These are phyloP conservation scores for Anisodus acutangulus DNA, from an alignment of 257 asterid species.

Conservation along the genomic window DNA sequence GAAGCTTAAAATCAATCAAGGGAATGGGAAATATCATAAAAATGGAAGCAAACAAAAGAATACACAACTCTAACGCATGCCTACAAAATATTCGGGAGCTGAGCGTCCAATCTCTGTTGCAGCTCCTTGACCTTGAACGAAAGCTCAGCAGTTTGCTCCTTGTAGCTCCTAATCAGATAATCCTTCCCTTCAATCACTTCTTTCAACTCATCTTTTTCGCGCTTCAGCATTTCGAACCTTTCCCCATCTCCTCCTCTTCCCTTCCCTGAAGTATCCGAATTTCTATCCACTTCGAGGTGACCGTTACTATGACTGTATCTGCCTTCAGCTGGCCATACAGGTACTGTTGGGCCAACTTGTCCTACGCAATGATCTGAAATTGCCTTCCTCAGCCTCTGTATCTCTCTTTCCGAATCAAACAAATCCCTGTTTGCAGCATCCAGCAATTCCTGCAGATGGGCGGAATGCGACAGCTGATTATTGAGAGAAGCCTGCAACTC, in stretches of 20 bases:
- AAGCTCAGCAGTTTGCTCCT: conserved; percentile 86
- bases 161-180: conserved; percentile 79
- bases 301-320: conserved; percentile 62
- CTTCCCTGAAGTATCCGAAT: conserved; percentile 47
- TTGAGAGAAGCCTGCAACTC: conserved; percentile 68
- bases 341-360: conserved; percentile 53
- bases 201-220: conserved; percentile 73
- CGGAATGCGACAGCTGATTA: conserved; percentile 65
- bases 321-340: conserved; percentile 61
- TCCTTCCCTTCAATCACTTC: conserved; percentile 86
- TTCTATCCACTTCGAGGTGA: conserved; percentile 49
- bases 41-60: conserved; percentile 48
- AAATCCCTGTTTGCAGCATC: conserved; percentile 79
- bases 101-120: conserved; percentile 86
- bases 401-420: conserved; percentile 80
- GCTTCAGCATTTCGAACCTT: conserved; percentile 72
- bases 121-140: conserved; percentile 73
- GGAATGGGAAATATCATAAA: conserved; percentile 18
- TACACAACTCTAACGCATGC: conserved; percentile 45
- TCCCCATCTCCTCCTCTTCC: conserved; percentile 52
- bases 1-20: conserved; percentile 40
- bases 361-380: conserved; percentile 87
- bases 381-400: conserved; percentile 81
- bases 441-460: conserved; percentile 72
- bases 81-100: conserved; percentile 83